Base-by-base conservation (phyloP, 208 protist species). In the Tritrichomonas musculus region DNA sequence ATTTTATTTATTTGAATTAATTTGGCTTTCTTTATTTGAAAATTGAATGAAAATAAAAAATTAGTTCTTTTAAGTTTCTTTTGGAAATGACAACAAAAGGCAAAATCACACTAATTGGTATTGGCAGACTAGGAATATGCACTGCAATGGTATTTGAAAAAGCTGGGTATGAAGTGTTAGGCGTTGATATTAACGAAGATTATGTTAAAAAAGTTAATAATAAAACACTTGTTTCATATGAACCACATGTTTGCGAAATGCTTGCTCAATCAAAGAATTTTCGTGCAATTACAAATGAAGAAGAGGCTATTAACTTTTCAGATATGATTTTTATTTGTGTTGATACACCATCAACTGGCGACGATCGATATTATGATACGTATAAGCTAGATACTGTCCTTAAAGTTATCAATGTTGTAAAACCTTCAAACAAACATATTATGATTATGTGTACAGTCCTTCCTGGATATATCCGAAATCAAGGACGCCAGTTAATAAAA, bases 401-500 rank as follows among this genome's bases (percentile, higher is more conserved):
- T 33, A n/a, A 57, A 2, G 5, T 11, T 39, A 88, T 88, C 11
- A 88, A 88, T 17, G 47, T 8, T 11, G 20, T 55, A 20, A 93
- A 94, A 33, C 44, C 96, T n/a, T 77, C 94, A 55, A 92, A 96
- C 93, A 96, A 96, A 57, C 94, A 96, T 84, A 75, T 96, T 33
- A 93, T 96, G 49, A 95, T 96, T 57, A 94, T 95, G 57, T 96
- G 96, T 93, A 96, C 96, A 0, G 96, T 96, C 30, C 36, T 96
- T 0, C 95, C 95, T 3, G 94, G 94, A 0, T 96, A 95, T 75
- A 95, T 95, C 20, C 50, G 84, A n/a, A 82, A 93, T 36, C 65
- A 66, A 82, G 93, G 75, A 33, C 60, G 69, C 41, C 53, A 33
- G 20, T 36, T 93, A 11, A 47, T 96, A 4, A 84, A 72, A n/a